Base-by-base conservation (phyloP, 371 early-diverging fungal species). In the Coemansia sp. region DNA sequence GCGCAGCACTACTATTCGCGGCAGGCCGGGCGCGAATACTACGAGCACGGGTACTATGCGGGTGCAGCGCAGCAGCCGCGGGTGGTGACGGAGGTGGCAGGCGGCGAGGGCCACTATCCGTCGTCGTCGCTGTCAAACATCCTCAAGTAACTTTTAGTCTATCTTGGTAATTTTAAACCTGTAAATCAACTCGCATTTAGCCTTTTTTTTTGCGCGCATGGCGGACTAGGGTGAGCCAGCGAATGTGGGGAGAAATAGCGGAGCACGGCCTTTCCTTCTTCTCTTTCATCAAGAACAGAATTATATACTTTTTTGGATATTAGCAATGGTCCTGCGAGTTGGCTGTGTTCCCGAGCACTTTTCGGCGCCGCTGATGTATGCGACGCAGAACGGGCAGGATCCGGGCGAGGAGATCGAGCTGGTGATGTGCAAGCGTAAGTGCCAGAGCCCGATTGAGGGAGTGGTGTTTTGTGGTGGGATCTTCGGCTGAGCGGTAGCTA, bases 281-380 rank as follows among this genome's bases (percentile, higher is more conserved):
- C 30, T 49, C 33, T 31, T 20, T 20, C n/a, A 5, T 53, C 31
- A 14, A 20, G 11, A 31, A 51, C 31, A 31, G 12, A 51, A 33
- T 8, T 30, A 10, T 49, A 49, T 49, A 38, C 9, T 16, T 47
- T 20, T 16, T n/a, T 16, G 10, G 36, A n/a, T n/a, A n/a, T n/a
- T n/a, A n/a, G n/a, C 38, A 8, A 67, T 57, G 59, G 26, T 67
- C 20, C 51, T 75, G 20, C 51, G 66, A 47, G 53, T 75, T 31
- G 76, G 76, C 6, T 75, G 76, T 41, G 74, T 93, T 7, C 94
- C 94, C 14, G 94, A 93, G 74, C 94, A 93, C 74, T 93, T 93
- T 75, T 90, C 90, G 0, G 86, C 88, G 5, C 94, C 94, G 16
- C 78, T 93, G 54, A 84, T 87, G 72, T 82, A 86, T 65, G 88